Evolutionary conservation across 192 early-diverging fungal genomes (phyloP), one percentile per base, ranked within the genome.

Genomic region (Glomus cerebriforme): DNA sequence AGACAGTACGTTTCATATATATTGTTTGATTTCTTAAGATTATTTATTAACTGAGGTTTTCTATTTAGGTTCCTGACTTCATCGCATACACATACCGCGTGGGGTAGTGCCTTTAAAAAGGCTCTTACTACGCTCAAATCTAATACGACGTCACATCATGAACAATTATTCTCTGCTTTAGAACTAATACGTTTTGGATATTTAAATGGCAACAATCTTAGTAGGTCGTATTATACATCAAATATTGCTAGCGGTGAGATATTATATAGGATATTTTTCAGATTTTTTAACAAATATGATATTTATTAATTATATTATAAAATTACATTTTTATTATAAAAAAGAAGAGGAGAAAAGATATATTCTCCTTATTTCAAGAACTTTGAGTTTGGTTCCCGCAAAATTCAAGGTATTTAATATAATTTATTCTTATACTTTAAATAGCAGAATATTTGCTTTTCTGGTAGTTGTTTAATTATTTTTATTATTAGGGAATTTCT

Each of bases 91-190:
- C 54, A 81, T 78, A 79, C 83, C 27, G 32, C 80, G 31, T 84
- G 89, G 89, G 81, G 88, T 73, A 64, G 70, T 58, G 82, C 85
- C 47, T 59, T 81, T 75, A 12, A 77, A 78, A 54, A 72, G 65
- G 79, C 84, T 58, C 47, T 86, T 54, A 66, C 26, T 43, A 47
- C 78, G 66, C 5, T 69, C 77, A 80, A 79, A 43, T n/a, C 66
- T 27, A 9, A 64, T 27, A 9, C 76, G 1, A 2, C 27, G 3
- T 81, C 84, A 45, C 79, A 73, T 26, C 88, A 89, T 75, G 89
- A 90, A 75, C 84, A 85, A 7, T 79, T 87, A 15, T 82, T 89
- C 39, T 76, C 85, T 58, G 89, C 89, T 6, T 80, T 90, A 75
- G 89, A 89, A 62, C 73, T 90, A 31, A 83, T 90, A 32, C 80